Base-by-base conservation (phyloP, 2,329 filamentous ascomycete genomes). In the Calonectria pteridis region DNA sequence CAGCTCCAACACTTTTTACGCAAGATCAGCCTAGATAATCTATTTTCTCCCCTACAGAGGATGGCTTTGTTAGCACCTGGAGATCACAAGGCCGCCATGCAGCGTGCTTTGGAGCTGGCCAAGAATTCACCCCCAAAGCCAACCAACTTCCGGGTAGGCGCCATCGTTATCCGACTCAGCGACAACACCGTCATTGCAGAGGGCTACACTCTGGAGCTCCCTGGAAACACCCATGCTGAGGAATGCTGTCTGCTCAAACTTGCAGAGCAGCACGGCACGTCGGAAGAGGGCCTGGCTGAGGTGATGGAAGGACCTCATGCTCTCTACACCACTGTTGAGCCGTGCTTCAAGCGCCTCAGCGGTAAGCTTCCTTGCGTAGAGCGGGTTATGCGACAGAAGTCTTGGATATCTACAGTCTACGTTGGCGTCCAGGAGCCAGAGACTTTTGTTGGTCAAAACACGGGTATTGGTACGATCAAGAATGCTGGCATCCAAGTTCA, bases 181-280 rank as follows among this genome's bases (percentile, higher is more conserved):
- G 88, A 86, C 43, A 89, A 92, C 78, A 82, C 85, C 31, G 87
- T 97, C 72, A 88, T 97, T 33, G 91, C 94, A 0, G 94, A 94
- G 2, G 96, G 97, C 69, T 98, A 96, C 86, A 98, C 97, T 0
- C 89, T 98, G 72, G 96, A 99, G 84, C 91, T 96, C 5, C 89
- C 92, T 0, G 97, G 96, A 51, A 99, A 99, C 86, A 98, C 97
- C 0, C 97, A 99, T 82, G 97, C 97, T 4, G 97, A 99, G 83
- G 95, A 99, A 86, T 96, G 94, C 84, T 98, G 95, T 81, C 89
- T 99, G 71, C 85, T 93, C 63, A 98, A 99, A 83, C 89, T 93
- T 18, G 87, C 91, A 1, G 80, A 86, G 62, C 79, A 86, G 75
- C 82, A 90, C 69, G 81, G 81, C 2, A 85, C 89, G 0, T 72